Evolutionary conservation across 2,329 filamentous ascomycete species (phyloP), one percentile per base, ranked within the genome.

Genomic region (Fusarium nisikadoi): DNA sequence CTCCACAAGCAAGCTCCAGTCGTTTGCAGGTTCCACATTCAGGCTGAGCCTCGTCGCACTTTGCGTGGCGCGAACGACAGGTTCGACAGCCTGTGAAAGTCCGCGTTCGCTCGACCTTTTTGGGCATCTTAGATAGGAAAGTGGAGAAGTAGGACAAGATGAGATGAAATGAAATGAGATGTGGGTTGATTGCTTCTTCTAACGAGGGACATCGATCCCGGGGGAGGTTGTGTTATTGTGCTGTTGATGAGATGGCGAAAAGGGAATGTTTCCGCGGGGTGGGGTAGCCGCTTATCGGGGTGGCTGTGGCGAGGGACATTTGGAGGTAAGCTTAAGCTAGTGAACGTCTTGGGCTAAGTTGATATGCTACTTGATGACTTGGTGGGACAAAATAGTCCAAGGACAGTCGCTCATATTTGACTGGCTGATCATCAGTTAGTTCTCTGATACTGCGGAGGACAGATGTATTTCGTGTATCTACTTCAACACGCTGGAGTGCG

Each of bases 31-130:
- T 80, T 5, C 74, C 73, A 69, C 84, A 86, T 33, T 73, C 74
- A 6, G 84, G 84, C 11, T 79, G 80, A 9, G 77, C 75, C 65
- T 85, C 82, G 60, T 86, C 84, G 68, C 83, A 86, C 75, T 85
- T 86, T 39, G 81, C 76, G 71, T 85, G 84, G 23, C 84, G 81
- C 57, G 72, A 79, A 23, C 80, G 74, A 66, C 80, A 81, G 17
- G 79, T 81, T 19, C 78, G 76, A 33, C 80, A 81, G 29, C 80
- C 79, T 8, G 80, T 81, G 43, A 81, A 81, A 3, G 79, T 81
- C 11, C 75, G 74, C 29, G 75, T 77, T 19, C 75, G 58, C 27
- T 76, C 75, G 25, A 73, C 66, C 43, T 64, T 76, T 12, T 72
- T 75, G 19, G 74, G 65, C 74, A 76, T 76, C 46, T 54, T 19